Percentiles rank a stretch among this genome's conserved stretches.
Conservation (phyloP, 2,329 filamentous ascomycete genomes). For the Colletotrichum sp. region DNA sequence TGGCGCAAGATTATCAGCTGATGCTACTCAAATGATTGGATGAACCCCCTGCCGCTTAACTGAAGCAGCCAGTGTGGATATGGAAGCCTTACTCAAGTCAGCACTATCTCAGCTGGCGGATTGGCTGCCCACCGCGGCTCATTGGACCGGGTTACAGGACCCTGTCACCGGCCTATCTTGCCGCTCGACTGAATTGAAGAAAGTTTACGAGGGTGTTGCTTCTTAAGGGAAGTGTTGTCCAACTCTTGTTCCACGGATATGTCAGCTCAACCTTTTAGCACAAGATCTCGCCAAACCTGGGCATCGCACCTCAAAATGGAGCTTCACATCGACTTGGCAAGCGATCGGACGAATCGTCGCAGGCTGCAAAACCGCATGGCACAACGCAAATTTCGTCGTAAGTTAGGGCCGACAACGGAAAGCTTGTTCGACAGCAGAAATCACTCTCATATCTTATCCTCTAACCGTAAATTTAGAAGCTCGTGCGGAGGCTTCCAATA, state of each 20-base stretch:
- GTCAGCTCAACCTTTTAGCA: background rate
- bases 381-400: background rate
- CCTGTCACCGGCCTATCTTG: background rate
- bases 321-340: background rate
- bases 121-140: background rate
- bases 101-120: background rate
- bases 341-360: background rate
- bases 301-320: background rate
- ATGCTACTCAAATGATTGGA: background rate
- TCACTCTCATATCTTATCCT: background rate
- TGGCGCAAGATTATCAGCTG: background rate
- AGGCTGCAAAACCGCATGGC: background rate
- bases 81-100: background rate
- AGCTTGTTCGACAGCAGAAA: background rate
- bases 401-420: background rate
- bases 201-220: background rate
- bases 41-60: background rate
- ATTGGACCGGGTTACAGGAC: background rate
- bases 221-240: background rate
- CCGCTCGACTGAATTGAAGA: background rate
- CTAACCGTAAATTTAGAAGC: background rate
- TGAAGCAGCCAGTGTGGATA: background rate
- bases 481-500: background rate
- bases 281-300: background rate
- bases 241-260: background rate